Evolutionary conservation across 192 early-diverging fungal genomes (phyloP).

Genomic region (Haplosporangium gracile): DNA sequence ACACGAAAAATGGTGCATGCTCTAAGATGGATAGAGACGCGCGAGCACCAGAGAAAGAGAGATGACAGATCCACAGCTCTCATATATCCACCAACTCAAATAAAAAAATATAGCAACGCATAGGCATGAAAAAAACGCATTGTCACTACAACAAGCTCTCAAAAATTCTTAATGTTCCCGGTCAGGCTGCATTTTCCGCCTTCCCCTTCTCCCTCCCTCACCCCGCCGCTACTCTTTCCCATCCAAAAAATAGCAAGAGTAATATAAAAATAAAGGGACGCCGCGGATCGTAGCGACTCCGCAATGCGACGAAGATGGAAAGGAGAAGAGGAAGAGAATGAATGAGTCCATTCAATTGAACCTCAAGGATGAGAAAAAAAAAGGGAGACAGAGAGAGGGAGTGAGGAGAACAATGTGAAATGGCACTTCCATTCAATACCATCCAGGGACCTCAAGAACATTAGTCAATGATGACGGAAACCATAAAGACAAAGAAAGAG

Average conservation of each 20-base stretch:
- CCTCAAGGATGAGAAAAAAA: too few relatives aligned
- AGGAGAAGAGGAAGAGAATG: too few relatives aligned
- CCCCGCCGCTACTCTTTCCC: neutral
- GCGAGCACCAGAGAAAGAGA: neutral
- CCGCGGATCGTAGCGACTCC: too few relatives aligned
- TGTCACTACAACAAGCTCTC: neutral
- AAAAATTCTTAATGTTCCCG: slow-evolving; percentile 1
- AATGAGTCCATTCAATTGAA: too few relatives aligned
- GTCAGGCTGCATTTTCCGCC: neutral
- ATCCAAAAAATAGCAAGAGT: neutral
- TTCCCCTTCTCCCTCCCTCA: neutral
- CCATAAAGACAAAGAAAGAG: too few relatives aligned
- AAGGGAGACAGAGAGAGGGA: neutral
- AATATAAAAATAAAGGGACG: too few relatives aligned
- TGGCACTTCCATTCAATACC: too few relatives aligned
- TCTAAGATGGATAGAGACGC: neutral
- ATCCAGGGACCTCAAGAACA: neutral
- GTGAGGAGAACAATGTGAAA: neutral
- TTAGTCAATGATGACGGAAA: neutral
- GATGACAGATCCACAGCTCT: neutral
- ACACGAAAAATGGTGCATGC: too few relatives aligned
- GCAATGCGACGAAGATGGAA: too few relatives aligned
- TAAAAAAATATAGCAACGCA: neutral
- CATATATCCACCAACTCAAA: neutral
- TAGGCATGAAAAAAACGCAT: neutral